Evolutionary conservation across 2,329 filamentous ascomycete species (phyloP).

Genomic region (Chrysoporthe puriensis): DNA sequence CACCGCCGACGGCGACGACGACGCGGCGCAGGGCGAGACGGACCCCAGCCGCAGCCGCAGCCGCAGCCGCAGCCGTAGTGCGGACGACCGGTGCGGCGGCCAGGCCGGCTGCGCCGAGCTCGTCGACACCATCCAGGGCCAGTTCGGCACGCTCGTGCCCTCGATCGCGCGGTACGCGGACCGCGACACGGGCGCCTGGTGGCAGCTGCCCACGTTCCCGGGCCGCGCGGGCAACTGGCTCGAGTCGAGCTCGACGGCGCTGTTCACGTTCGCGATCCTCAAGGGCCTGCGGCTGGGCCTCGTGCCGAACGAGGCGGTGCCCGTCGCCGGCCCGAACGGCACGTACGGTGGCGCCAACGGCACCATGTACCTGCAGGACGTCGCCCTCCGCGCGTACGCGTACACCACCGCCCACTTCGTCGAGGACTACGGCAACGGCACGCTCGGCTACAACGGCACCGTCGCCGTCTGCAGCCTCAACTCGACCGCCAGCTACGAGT

Average conservation of each 20-base stretch:
- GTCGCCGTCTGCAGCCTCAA: slow-evolving; percentile 47
- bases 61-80: too few species aligned
- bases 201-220: slow-evolving; percentile 54
- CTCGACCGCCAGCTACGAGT: slow-evolving; percentile 46
- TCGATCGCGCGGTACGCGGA: slow-evolving; percentile 48
- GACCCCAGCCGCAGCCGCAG: background rate
- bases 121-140: slow-evolving; percentile 11
- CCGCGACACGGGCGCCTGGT: slow-evolving; percentile 55
- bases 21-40: background rate
- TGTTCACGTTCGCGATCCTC: slow-evolving; percentile 59
- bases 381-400: slow-evolving; percentile 15
- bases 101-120: slow-evolving; percentile 7
- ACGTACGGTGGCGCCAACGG: too few species aligned
- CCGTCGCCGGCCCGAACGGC: background rate
- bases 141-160: slow-evolving; percentile 45
- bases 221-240: slow-evolving; percentile 60
- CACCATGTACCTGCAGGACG: background rate
- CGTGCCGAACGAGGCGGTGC: background rate
- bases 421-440: slow-evolving; percentile 13
- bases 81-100: slow-evolving; percentile 39
- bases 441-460: slow-evolving; percentile 40
- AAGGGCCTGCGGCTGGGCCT: slow-evolving; percentile 38
- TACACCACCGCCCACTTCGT: slow-evolving; percentile 17
- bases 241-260: slow-evolving; percentile 61
- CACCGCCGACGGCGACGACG: slow-evolving; percentile 29